phyloP scores from a whole-genome alignment of 306 rosid genomes.

The Gastrolobium villosum region DNA sequence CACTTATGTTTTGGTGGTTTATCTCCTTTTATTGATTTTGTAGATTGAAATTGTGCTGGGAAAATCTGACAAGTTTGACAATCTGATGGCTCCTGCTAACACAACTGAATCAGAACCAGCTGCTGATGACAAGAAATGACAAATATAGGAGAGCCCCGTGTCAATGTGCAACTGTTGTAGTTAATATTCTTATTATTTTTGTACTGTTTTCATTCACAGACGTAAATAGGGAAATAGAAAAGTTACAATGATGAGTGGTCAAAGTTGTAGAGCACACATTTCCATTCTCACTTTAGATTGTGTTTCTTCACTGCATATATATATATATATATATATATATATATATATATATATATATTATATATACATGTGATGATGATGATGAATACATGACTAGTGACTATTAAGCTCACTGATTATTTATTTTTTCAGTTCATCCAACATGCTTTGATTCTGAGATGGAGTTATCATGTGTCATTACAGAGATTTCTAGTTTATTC shows the following conservation, averaged over 20 bases:
- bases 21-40: not conserved
- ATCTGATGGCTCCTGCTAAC: constrained; percentile 61
- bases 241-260: constrained; percentile 47
- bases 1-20: not conserved
- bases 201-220: constrained; percentile 49
- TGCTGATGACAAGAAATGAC: constrained; percentile 61
- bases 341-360: constrained; percentile 38
- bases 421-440: not conserved
- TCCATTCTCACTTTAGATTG: constrained; percentile 48
- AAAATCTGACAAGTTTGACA: constrained; percentile 89
- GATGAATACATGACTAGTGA: constrained; percentile 28
- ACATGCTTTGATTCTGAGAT: not conserved
- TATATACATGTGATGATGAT: too few species aligned
- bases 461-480: not conserved
- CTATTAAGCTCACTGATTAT: constrained; percentile 34
- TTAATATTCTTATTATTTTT: constrained; percentile 56
- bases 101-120: constrained; percentile 56
- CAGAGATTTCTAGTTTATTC: constrained; percentile 21
- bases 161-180: constrained; percentile 64
- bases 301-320: constrained; percentile 53
- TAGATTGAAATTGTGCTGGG: constrained; percentile 96
- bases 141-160: constrained; percentile 34
- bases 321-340: constrained; percentile 38
- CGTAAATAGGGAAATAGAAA: constrained; percentile 54
- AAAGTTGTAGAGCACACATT: constrained; percentile 61